Conservation (phyloP, 768 basidiomycete genomes). For the Fistulinella prunicolor region DNA sequence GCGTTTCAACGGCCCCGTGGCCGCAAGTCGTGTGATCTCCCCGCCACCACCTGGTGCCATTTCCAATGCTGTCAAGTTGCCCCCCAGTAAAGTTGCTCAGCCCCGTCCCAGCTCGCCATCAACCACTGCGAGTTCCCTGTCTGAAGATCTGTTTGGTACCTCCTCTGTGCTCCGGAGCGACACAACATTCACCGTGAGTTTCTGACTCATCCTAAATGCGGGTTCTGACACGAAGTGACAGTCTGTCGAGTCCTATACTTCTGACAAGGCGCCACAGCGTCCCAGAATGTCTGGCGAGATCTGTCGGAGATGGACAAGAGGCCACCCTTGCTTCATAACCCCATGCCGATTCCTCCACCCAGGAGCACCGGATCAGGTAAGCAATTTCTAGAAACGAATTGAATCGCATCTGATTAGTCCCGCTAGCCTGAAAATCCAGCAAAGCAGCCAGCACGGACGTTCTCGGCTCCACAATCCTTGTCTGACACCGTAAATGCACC, state of each 20-base stretch:
- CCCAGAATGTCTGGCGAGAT: rapidly evolving
- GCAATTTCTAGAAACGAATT: background rate
- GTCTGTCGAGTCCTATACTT: constrained; percentile 19
- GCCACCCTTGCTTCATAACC: rapidly evolving
- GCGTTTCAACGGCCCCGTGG: constrained; percentile 3
- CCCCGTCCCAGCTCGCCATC: constrained; percentile 13
- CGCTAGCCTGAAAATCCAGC: background rate
- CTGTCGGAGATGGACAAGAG: constrained; percentile 6
- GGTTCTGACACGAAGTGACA: constrained; percentile 3
- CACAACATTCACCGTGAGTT: constrained; percentile 22
- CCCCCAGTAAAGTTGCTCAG: background rate
- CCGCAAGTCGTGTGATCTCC: background rate
- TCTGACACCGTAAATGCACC: background rate
- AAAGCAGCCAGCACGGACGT: background rate
- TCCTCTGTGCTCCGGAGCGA: constrained; percentile 14
- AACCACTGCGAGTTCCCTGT: constrained; percentile 7
- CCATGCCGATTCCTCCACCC: constrained; percentile 15
- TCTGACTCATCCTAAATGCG: background rate
- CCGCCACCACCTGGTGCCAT: constrained; percentile 4
- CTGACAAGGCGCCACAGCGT: background rate
- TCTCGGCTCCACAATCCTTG: background rate
- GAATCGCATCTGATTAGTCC: background rate
- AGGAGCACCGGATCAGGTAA: constrained; percentile 9
- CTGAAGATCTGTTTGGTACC: constrained; percentile 15
- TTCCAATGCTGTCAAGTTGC: constrained; percentile 8